Base-by-base conservation (phyloP, 1,139 yeast species). In the Pneumocystis oryctolagi region DNA sequence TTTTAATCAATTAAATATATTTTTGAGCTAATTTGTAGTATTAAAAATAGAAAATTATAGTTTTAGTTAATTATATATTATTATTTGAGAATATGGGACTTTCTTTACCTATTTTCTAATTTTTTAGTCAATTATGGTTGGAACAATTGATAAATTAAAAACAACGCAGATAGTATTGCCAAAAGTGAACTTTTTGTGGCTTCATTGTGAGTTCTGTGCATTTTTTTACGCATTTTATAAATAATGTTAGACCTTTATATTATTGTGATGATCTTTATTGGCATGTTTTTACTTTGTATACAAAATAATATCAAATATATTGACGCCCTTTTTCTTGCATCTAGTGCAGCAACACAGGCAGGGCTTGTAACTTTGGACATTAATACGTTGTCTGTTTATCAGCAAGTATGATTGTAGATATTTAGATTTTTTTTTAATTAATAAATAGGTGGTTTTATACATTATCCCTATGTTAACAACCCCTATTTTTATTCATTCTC, bases 401-500 rank as follows among this genome's bases (percentile, higher is more conserved):
- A 92, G 73, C 69, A 67, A 60, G 64, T 64, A 3, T 35, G n/a
- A 37, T 40, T 18, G 28, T 64, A 34, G 60, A 62, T 2, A 37
- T 57, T 37, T 9, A 12, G n/a, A n/a, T n/a, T n/a, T 14, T 37
- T 37, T 37, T 16, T 16, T 37, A 37, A 37, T 16, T 16, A 65
- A 62, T 62, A 64, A 62, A 53, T 97, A 90, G 72, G 80, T 89
- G 28, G 74, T 80, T 20, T 72, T 87, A 2, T 87, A 84, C 70
- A 68, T 84, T 8, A 65, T 82, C 1, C 76, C 94, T 42, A 78
- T 83, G 67, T 69, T 89, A 30, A 81, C 95, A 1, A 90, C 96
- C 0, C 97, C 97, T 0, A 88, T 92, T 31, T 86, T 87, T 71
- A 89, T 94, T 65, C 95, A 92, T 73, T 84, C 95, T 0, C 80